Percentiles rank a stretch among this genome's conserved stretches.
Evolutionary conservation across 352 stramenopile species (phyloP).

Genomic region (Phytophthora sp.): DNA sequence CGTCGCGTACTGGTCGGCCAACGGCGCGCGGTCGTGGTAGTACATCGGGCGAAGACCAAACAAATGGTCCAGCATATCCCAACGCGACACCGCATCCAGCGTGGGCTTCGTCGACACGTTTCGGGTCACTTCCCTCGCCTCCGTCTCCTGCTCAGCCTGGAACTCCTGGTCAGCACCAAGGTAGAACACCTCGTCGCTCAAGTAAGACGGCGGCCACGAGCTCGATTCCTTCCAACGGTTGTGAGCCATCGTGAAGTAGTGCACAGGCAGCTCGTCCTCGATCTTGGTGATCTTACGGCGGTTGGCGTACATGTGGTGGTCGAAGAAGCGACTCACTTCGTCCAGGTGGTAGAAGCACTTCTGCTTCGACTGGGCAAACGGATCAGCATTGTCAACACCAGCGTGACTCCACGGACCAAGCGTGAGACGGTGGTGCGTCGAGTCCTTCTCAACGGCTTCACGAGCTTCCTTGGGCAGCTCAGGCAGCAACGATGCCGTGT

Average conservation of each 20-base stretch:
- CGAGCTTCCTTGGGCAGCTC: conserved; percentile 48
- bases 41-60: conserved; percentile 80
- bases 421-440: conserved; percentile 66
- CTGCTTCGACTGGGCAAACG: conserved; percentile 81
- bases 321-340: conserved; percentile 86
- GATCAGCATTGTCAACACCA: conserved; percentile 81
- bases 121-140: conserved; percentile 38
- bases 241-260: conserved; percentile 85
- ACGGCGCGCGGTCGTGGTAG: conserved; percentile 71
- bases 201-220: conserved; percentile 66
- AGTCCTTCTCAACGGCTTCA: conserved; percentile 39
- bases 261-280: conserved; percentile 75
- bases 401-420: conserved; percentile 85
- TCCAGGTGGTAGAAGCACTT: conserved; percentile 88
- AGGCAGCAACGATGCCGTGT: conserved; percentile 59
- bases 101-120: conserved; percentile 48
- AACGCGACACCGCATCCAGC: conserved; percentile 67
- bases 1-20: conserved; percentile 58
- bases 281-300: conserved; percentile 58
- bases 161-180: conserved; percentile 56
- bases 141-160: conserved; percentile 49
- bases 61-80: conserved; percentile 73
- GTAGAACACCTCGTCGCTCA: conserved; percentile 61
- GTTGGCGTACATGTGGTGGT: conserved; percentile 79
- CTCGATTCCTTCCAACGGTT: conserved; percentile 72